phyloP scores from a whole-genome alignment of 805 yeast species.

The Jamesozyma lodderae region DNA sequence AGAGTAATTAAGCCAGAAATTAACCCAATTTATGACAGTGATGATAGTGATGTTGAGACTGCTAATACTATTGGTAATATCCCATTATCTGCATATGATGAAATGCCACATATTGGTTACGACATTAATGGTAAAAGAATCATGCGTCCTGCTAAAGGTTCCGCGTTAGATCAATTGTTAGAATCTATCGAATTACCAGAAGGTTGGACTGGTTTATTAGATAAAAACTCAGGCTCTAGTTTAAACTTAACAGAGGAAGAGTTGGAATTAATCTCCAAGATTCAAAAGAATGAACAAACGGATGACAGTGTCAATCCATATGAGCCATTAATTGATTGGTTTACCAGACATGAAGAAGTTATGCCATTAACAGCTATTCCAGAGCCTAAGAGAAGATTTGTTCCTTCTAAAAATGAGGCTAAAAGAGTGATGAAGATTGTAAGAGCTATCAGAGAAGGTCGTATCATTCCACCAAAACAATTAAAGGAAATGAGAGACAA shows the following conservation, averaged over 20 bases:
- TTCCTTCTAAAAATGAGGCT: constrained; percentile 95
- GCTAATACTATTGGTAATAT: constrained; percentile 88
- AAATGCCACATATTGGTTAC: constrained; percentile 95
- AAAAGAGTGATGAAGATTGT: constrained; percentile 94
- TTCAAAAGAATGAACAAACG: constrained; percentile 77
- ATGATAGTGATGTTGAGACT: constrained; percentile 79
- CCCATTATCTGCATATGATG: constrained; percentile 89
- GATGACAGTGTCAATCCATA: constrained; percentile 77
- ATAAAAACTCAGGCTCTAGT: constrained; percentile 76
- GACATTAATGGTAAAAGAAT: constrained; percentile 95
- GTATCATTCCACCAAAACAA: constrained; percentile 68
- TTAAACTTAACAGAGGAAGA: constrained; percentile 82
- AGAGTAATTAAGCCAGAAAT: constrained; percentile 80
- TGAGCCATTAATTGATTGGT: constrained; percentile 94
- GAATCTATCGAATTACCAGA: constrained; percentile 91
- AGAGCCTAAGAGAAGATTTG: constrained; percentile 94
- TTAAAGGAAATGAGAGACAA: constrained; percentile 41
- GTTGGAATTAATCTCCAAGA: constrained; percentile 74
- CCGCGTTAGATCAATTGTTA: constrained; percentile 82
- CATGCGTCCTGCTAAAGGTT: constrained; percentile 97
- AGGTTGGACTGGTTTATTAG: constrained; percentile 97
- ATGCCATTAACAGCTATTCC: constrained; percentile 93
- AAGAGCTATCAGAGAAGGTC: constrained; percentile 91
- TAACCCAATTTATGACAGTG: constrained; percentile 89
- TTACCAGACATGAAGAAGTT: constrained; percentile 69